Evolutionary conservation across 371 early-diverging fungal genomes (phyloP).

Genomic region (Rhizopus stolonifer): DNA sequence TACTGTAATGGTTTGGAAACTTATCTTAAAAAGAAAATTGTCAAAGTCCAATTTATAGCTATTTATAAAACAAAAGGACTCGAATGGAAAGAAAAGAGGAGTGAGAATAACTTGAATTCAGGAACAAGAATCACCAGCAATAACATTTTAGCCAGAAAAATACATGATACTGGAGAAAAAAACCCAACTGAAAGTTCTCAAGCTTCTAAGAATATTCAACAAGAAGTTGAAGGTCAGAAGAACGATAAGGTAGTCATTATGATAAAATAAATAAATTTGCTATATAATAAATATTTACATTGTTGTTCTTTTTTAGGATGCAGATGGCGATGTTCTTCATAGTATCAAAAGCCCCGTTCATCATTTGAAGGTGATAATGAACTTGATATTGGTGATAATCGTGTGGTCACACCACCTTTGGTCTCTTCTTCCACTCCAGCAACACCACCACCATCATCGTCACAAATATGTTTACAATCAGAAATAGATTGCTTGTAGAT

Average conservation of each 20-base stretch:
- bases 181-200: too few relatives aligned
- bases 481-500: slow-evolving; percentile 7
- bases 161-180: too few relatives aligned
- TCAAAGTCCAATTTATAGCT: too few relatives aligned
- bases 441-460: slow-evolving; percentile 3
- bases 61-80: background rate
- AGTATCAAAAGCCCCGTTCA: background rate
- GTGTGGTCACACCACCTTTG: slow-evolving; percentile 2
- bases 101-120: too few relatives aligned
- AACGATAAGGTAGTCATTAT: slow-evolving; percentile 1
- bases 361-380: slow-evolving; percentile 1
- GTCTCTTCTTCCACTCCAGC: background rate
- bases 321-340: slow-evolving; percentile 2
- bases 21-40: too few relatives aligned
- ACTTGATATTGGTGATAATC: too few relatives aligned
- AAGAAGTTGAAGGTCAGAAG: slow-evolving; percentile 2
- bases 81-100: background rate
- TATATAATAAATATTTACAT: slow-evolving; percentile 3
- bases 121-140: too few relatives aligned
- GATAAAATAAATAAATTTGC: slow-evolving; percentile 2
- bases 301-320: slow-evolving; percentile 1
- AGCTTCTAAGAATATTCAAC: background rate
- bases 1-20: too few relatives aligned
- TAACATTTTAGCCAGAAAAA: too few relatives aligned
- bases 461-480: slow-evolving; percentile 3